Base-by-base conservation (phyloP, 768 basidiomycete genomes). In the Phylloporus sp. region DNA sequence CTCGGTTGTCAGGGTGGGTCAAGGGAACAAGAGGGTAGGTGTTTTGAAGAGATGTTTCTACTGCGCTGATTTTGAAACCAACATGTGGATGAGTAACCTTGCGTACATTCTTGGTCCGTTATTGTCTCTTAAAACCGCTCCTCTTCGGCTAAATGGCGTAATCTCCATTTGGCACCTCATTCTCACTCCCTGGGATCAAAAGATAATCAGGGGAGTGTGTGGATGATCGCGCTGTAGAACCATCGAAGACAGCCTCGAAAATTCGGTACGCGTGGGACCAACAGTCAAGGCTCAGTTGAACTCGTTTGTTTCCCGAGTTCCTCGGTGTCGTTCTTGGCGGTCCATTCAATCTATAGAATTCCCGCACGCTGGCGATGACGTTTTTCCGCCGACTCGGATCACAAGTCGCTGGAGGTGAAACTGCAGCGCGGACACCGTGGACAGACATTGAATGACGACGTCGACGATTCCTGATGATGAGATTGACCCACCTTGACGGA, bases 191-290 rank as follows among this genome's bases (percentile, higher is more conserved):
- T 32, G 50, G 80, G 84, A 82, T 57, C 84, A 85, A 59, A 82
- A 79, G 84, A 83, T 7, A 77, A 84, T 57, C 81, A 85, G 62
- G 86, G 81, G 84, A 84, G 84, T 55, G 76, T 76, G n/a, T 77
- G 80, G 18, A 81, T 73, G 34, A 5, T 72, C 70, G 5, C 77
- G 78, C 51, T 70, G 80, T 50, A 73, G 83, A 22, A 73, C 81
- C 13, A 81, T 84, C 61, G 85, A n/a, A 39, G 24, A 48, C 18
- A 23, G n/a, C 20, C 46, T 40, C 2, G 82, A 84, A 63, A 84
- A 85, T 60, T 79, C 10, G 34, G 29, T 13, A 34, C 32, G 32
- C 18, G n/a, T 44, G 48, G 23, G 42, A 36, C n/a, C 11, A 32
- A 39, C 22, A 34, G 20, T 23, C 34, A 27, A 48, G 39, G 15